A percentile compares a stretch with the other conserved stretches of the same genome.
phyloP scores from a whole-genome alignment of 2,329 filamentous ascomycete genomes.

The Botryotinia calthae region DNA sequence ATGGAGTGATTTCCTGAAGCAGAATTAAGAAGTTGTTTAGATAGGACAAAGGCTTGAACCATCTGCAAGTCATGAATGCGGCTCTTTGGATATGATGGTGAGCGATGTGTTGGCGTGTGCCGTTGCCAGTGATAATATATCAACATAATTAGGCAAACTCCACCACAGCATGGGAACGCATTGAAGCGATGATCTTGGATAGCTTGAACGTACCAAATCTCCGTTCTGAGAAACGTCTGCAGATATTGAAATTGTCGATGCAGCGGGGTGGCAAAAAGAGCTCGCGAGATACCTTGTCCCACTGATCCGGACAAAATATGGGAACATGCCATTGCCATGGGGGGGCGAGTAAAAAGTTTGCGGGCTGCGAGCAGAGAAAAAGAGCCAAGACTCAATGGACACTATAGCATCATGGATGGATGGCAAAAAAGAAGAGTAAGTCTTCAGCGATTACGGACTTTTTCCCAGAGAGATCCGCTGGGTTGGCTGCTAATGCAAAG shows the following conservation, averaged over 20 bases:
- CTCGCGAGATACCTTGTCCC: constrained; percentile 26
- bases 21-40: constrained; percentile 37
- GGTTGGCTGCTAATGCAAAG: constrained; percentile 38
- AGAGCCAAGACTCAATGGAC: constrained; percentile 15
- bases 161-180: constrained; percentile 50
- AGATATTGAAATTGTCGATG: constrained; percentile 36
- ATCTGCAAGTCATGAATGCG: constrained; percentile 50
- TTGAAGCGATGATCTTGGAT: constrained; percentile 39
- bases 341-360: constrained; percentile 8
- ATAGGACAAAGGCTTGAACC: constrained; percentile 42
- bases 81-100: constrained; percentile 55
- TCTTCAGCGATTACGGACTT: constrained; percentile 19
- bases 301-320: constrained; percentile 18
- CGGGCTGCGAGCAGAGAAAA: constrained; percentile 16
- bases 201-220: constrained; percentile 37
- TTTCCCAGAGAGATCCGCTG: constrained; percentile 33
- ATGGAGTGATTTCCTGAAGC: constrained; percentile 35
- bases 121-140: constrained; percentile 75
- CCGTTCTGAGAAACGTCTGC: constrained; percentile 36
- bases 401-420: constrained; percentile 4
- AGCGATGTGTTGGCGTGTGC: constrained; percentile 88
- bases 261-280: constrained; percentile 39
- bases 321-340: constrained; percentile 3
- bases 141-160: constrained; percentile 59
- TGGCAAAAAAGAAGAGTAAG: constrained; percentile 15